Conservation (phyloP, 164 flowering plant genomes). For the Kalanchoe fedtschenkoi region DNA sequence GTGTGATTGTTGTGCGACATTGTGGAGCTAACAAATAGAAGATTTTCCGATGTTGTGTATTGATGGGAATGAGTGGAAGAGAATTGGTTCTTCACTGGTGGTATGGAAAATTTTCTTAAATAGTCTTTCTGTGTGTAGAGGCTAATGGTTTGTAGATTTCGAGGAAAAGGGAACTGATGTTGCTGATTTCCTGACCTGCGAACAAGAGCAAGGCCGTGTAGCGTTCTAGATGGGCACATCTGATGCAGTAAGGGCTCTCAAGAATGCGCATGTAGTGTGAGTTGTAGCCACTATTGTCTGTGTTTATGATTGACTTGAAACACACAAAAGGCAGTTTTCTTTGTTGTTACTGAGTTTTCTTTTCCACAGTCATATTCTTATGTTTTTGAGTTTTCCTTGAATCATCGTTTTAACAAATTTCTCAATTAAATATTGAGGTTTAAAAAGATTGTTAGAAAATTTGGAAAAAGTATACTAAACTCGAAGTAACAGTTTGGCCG, state of each 20-base stretch:
- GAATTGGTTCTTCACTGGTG: too few relatives aligned
- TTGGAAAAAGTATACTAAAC: not conserved
- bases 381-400: not conserved
- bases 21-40: too few relatives aligned
- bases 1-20: too few relatives aligned
- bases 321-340: too few relatives aligned
- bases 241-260: constrained; percentile 82
- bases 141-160: constrained; percentile 58
- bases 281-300: constrained; percentile 15
- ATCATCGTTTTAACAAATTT: too few relatives aligned
- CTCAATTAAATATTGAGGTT: too few relatives aligned
- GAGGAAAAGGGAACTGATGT: constrained; percentile 71
- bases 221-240: constrained; percentile 95
- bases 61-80: too few relatives aligned
- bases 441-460: too few relatives aligned
- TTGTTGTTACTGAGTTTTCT: too few relatives aligned
- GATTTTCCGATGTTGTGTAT: too few relatives aligned
- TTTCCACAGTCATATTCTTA: too few relatives aligned
- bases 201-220: constrained; percentile 50
- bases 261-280: constrained; percentile 77
- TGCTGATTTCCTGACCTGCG: constrained; percentile 85
- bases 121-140: constrained; percentile 28
- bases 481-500: not conserved
- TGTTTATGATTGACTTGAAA: not conserved
- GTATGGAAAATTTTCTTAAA: not conserved